Base-by-base conservation (phyloP, 2,329 filamentous ascomycete species). In the Fusarium pseudocircinatum region DNA sequence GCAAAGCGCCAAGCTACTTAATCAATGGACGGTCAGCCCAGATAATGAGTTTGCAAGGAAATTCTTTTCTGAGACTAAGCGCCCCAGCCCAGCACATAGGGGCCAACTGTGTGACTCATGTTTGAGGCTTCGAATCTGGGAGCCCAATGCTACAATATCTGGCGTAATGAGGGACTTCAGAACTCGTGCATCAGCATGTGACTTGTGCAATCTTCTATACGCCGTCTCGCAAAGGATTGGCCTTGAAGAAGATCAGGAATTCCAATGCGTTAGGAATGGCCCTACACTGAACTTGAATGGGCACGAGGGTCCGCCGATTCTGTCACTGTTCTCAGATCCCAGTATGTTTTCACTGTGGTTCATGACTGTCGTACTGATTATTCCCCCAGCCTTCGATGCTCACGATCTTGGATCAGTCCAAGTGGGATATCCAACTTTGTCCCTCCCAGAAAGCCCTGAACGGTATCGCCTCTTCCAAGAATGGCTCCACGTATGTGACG, bases 331-430 rank as follows among this genome's bases (percentile, higher is more conserved):
- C 28, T 42, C 52, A 2, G 36, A 56, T 11, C 52, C 52, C 6
- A 26, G 52, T 56, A 43, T 6, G 37, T 32, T 11, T 5, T 30
- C 9, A 24, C 11, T 7, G 13, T 8, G 6, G 5, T 6, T 43
- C 9, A 20, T 10, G n/a, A 13, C 0, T 18, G 16, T 8, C 11
- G 6, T 30, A 20, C 37, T 42, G 7, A 56, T 14, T 11, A 20
- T n/a, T 4, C 3, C 14, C 0, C 2, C 4, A 56, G 52, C 36
- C 3, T 43, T 24, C 12, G 6, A 43, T 24, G 2, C 3, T 14
- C 3, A 28, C 18, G 37, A 42, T n/a, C 16, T 32, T 40, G 52
- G 8, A 43, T 56, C 9, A 11, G 26, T n/a, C 14, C 37, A 56
- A 10, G 20, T 43, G 0, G 52, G 52, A 20, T 43, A 43, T 24